A percentile compares a stretch with the other conserved stretches of the same genome.
These are phyloP conservation scores for Aristolochia fimbriata DNA, from an alignment of 164 flowering plant genomes.

Conservation along the genomic window DNA sequence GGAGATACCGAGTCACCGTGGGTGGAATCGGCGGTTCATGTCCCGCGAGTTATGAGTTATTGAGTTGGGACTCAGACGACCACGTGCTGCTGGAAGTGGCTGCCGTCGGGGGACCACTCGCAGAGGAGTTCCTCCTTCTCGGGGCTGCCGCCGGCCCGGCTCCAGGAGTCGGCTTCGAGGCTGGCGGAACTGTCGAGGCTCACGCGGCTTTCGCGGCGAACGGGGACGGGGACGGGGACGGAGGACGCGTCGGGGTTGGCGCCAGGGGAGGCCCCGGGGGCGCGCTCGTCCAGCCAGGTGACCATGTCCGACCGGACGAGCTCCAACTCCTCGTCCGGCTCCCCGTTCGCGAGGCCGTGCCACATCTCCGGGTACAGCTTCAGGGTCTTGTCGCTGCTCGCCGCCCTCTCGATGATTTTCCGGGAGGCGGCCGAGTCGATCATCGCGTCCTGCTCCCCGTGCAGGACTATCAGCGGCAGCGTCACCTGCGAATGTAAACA, in stretches of 20 bases:
- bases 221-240: neutral
- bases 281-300: neutral
- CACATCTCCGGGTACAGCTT: neutral
- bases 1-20: too few relatives aligned
- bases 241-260: neutral
- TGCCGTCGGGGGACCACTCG: too few relatives aligned
- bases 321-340: neutral
- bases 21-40: too few relatives aligned
- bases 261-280: neutral
- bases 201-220: neutral
- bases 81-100: too few relatives aligned
- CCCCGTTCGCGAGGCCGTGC: neutral
- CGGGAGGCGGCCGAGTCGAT: neutral
- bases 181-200: too few relatives aligned
- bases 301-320: neutral
- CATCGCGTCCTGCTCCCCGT: neutral
- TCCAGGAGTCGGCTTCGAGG: neutral
- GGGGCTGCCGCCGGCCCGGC: too few relatives aligned
- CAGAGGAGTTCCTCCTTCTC: too few relatives aligned
- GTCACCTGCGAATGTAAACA: neutral
- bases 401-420: neutral
- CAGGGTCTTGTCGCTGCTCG: neutral
- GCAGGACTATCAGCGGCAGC: neutral
- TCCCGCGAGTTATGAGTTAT: too few relatives aligned
- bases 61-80: too few relatives aligned